Conservation (phyloP, 129 eudicot genomes). For the Scalesia atractyloides region DNA sequence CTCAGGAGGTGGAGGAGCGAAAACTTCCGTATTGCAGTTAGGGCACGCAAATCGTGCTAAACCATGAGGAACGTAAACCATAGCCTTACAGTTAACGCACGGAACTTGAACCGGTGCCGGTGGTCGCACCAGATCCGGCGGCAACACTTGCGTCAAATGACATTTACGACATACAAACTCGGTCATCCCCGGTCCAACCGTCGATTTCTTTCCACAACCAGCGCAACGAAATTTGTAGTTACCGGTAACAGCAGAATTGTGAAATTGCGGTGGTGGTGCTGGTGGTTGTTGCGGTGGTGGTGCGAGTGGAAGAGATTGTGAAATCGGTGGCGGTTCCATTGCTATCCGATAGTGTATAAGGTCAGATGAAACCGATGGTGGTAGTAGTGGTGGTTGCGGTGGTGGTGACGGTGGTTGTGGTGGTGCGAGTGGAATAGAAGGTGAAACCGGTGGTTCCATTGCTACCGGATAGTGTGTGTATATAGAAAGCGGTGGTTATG, state of each 20-base stretch:
- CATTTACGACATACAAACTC: constrained; percentile 93
- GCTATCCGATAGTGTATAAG: no score
- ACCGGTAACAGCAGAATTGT: constrained; percentile 16
- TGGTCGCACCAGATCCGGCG: constrained; percentile 69
- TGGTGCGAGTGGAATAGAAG: constrained; percentile 39
- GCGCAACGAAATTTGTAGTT: constrained; percentile 91
- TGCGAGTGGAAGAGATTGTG: no score
- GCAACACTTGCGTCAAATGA: constrained; percentile 87
- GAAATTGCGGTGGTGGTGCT: constrained; percentile 8
- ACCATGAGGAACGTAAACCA: constrained; percentile 92
- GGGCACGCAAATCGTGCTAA: constrained; percentile 80
- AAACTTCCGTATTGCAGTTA: constrained; percentile 73
- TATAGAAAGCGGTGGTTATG: no score
- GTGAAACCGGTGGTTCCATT: constrained; percentile 44
- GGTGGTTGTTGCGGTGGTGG: no score
- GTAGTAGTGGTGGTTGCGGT: no score
- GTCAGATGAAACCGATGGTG: no score
- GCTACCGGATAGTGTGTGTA: no score
- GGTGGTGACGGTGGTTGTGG: constrained; percentile 38
- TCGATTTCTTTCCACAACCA: constrained; percentile 79
- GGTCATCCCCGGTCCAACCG: constrained; percentile 68
- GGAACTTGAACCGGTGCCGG: constrained; percentile 51
- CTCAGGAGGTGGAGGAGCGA: constrained; percentile 55
- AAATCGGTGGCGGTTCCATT: no score
- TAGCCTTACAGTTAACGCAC: constrained; percentile 84